Conservation (phyloP, 2,329 filamentous ascomycete species). For the Neonectria magnoliae region DNA sequence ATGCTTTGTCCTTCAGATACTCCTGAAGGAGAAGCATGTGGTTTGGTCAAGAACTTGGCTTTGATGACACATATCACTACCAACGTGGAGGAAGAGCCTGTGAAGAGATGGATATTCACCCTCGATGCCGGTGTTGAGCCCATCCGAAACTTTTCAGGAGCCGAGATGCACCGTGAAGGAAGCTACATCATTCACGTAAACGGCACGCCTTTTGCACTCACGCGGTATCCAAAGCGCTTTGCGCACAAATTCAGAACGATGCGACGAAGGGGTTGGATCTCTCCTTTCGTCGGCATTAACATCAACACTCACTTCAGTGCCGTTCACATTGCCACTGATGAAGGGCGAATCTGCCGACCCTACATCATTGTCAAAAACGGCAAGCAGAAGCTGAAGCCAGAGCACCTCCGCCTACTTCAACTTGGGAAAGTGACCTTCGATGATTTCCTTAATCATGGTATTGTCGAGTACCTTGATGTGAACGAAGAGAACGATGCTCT, state of each 20-base stretch:
- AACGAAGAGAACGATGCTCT: conserved; percentile 98
- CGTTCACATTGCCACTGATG: conserved; percentile 95
- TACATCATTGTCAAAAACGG: conserved; percentile 94
- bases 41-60: conserved; percentile 96
- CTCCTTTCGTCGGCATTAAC: conserved; percentile 95
- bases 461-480: conserved; percentile 96
- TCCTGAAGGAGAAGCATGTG: conserved; percentile 97
- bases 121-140: conserved; percentile 86
- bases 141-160: conserved; percentile 75
- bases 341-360: conserved; percentile 94
- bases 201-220: conserved; percentile 91
- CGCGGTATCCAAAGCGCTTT: conserved; percentile 86
- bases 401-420: conserved; percentile 83
- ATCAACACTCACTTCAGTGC: conserved; percentile 93
- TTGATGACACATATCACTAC: conserved; percentile 99
- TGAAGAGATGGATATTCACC: conserved; percentile 85
- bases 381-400: conserved; percentile 79
- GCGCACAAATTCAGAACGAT: conserved; percentile 85
- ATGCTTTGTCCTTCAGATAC: conserved; percentile 98
- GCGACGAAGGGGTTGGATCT: conserved; percentile 89
- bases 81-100: conserved; percentile 90
- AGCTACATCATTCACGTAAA: conserved; percentile 95
- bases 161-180: conserved; percentile 85
- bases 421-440: conserved; percentile 90
- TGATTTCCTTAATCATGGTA: conserved; percentile 87